These are phyloP conservation scores for Monosporascus sp. DNA, from an alignment of 2,329 filamentous ascomycete genomes.

Conservation along the genomic window DNA sequence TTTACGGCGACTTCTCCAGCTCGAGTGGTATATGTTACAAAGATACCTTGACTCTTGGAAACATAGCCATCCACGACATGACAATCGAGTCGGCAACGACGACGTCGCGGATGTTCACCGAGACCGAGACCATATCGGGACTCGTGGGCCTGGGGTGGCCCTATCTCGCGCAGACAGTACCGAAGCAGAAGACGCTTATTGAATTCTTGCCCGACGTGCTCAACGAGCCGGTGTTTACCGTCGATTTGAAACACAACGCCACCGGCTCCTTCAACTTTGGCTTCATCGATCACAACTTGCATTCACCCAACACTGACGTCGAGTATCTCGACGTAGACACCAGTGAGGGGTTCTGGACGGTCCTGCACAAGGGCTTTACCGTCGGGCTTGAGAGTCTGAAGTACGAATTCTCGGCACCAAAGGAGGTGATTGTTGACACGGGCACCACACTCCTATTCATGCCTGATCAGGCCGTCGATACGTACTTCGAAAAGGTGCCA, in stretches of 20 bases:
- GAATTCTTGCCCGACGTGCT: conserved; percentile 37
- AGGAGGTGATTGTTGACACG: conserved; percentile 58
- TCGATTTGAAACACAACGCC: conserved; percentile 42
- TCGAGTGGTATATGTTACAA: conserved; percentile 41
- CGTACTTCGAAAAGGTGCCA: conserved; percentile 54
- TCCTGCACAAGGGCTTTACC: conserved; percentile 30
- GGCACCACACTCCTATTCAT: conserved; percentile 63
- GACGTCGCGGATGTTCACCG: conserved; percentile 38
- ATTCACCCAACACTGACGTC: conserved; percentile 30
- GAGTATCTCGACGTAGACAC: conserved; percentile 44
- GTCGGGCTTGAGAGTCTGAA: conserved; percentile 26
- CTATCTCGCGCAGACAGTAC: conserved; percentile 37
- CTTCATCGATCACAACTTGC: conserved; percentile 34
- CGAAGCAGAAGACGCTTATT: conserved; percentile 38
- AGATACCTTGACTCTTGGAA: conserved; percentile 43
- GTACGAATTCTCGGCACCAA: conserved; percentile 33
- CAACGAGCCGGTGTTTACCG: conserved; percentile 39
- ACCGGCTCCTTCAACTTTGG: conserved; percentile 48
- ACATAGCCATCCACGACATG: conserved; percentile 36
- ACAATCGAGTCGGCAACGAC: conserved; percentile 44
- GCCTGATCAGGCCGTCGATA: conserved; percentile 46
- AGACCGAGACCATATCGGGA: conserved; percentile 38
- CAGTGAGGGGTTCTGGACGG: conserved; percentile 41
- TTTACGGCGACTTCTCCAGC: conserved; percentile 40
- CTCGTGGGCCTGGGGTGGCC: conserved; percentile 47